A percentile compares a stretch with the other conserved stretches of the same genome.
These are phyloP conservation scores for Yamadazyma blattariae DNA, from an alignment of 1,139 yeast genomes.

Conservation along the genomic window DNA sequence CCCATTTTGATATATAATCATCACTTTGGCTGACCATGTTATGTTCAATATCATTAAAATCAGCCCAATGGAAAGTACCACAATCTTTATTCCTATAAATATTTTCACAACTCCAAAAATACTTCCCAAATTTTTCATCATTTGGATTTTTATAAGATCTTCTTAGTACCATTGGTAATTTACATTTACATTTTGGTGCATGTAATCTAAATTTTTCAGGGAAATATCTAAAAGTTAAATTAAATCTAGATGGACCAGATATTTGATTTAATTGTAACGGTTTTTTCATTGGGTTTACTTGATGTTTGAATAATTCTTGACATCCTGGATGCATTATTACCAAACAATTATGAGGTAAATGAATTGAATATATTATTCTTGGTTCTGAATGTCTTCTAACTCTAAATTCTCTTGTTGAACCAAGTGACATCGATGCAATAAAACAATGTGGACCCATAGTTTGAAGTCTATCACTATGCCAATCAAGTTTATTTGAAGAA, in stretches of 20 bases:
- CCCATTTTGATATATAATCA: constrained; percentile 26
- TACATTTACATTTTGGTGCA: constrained; percentile 53
- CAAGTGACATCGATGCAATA: constrained; percentile 64
- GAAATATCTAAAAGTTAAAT: constrained; percentile 61
- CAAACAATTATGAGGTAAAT: constrained; percentile 63
- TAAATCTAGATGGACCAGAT: constrained; percentile 51
- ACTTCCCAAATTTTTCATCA: constrained; percentile 43
- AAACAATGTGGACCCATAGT: constrained; percentile 67
- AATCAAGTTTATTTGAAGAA: constrained; percentile 53
- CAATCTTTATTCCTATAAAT: constrained; percentile 42
- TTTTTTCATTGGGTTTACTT: constrained; percentile 29
- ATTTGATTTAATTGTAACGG: constrained; percentile 41
- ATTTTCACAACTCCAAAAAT: constrained; percentile 52
- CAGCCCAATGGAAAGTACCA: constrained; percentile 47
- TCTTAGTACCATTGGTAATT: constrained; percentile 43
- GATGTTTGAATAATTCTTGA: constrained; percentile 69
- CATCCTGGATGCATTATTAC: constrained; percentile 74
- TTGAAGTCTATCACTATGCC: constrained; percentile 72
- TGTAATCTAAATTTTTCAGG: constrained; percentile 29
- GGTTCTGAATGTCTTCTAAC: constrained; percentile 37
- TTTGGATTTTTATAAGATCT: constrained; percentile 37
- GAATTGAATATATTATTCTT: constrained; percentile 43
- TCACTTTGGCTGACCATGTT: constrained; percentile 22
- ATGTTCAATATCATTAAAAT: constrained; percentile 27
- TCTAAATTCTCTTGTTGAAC: constrained; percentile 65